phyloP scores from a whole-genome alignment of 2,329 filamentous ascomycete species.

The Myrmaecium sp. region DNA sequence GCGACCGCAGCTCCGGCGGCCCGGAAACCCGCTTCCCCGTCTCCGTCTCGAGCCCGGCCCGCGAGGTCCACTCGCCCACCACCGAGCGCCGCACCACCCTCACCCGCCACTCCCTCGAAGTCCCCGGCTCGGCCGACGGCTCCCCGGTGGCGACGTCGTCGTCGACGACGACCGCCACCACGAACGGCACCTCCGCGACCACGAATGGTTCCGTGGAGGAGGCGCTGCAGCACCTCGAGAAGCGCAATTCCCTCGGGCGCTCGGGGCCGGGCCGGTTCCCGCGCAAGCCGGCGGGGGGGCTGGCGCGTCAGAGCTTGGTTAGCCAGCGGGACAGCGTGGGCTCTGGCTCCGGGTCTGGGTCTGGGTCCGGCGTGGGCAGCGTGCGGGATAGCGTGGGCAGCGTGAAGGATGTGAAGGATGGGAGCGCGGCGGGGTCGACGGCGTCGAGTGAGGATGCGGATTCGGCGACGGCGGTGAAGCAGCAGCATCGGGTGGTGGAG shows the following conservation, averaged over 20 bases:
- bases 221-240: conserved; percentile 27
- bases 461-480: conserved; percentile 15
- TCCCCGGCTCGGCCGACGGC: conserved; percentile 45
- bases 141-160: conserved; percentile 17
- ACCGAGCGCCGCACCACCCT: conserved; percentile 37
- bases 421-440: conserved; percentile 18
- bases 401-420: conserved; percentile 11
- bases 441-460: conserved; percentile 24
- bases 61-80: too few relatives aligned
- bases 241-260: conserved; percentile 47
- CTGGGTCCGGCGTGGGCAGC: conserved; percentile 13
- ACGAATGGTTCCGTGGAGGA: conserved; percentile 1
- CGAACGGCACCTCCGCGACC: conserved; percentile 3
- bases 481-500: too few relatives aligned
- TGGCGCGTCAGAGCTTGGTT: conserved; percentile 25
- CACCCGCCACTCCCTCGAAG: conserved; percentile 57
- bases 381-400: conserved; percentile 22
- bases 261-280: conserved; percentile 29
- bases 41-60: conserved; percentile 37
- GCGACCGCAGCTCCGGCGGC: conserved; percentile 57
- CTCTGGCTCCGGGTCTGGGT: conserved; percentile 16
- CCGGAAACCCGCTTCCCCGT: conserved; percentile 66
- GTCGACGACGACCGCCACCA: conserved; percentile 11
- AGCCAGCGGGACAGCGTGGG: conserved; percentile 3
- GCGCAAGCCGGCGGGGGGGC: conserved; percentile 32